Base-by-base conservation (phyloP, 2,329 filamentous ascomycete genomes). In the Pleomassaria siparia region DNA sequence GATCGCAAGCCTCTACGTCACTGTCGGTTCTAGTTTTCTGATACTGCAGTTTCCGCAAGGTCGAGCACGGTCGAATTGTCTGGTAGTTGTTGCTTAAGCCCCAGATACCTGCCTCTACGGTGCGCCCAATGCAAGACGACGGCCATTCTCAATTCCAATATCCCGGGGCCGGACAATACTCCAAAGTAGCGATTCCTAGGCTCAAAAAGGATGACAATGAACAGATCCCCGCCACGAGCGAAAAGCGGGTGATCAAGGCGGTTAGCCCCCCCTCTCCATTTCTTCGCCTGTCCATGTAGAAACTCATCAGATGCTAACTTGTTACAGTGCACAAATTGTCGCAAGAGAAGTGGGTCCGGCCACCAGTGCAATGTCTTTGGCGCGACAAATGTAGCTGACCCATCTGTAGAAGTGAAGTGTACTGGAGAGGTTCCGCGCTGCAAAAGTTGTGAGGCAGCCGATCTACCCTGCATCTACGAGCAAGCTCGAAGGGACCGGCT, bases 371-470 rank as follows among this genome's bases (percentile, higher is more conserved):
- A 15, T 39, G 43, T 30, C 35, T 24, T n/a, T 15, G 8, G 18
- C 21, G 3, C 10, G 3, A 35, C 15, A 20, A 9, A 37, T 13
- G 18, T 3, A 24, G 43, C 49, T 54, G 30, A 52, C 37, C 11
- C 10, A 46, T 21, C 10, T 53, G 58, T 28, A 71, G 69, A 59
- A 57, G 52, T 67, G 36, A 69, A 65, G 43, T 72, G 69, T 44
- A 66, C 62, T 45, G 70, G 69, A 4, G 46, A 61, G 24, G 53
- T 54, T 16, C 69, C 68, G 4, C 40, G 47, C 2, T 72, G 69
- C 46, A 50, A 52, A 12, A 61, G 65, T n/a, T 72, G 69, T 46
- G 47, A 54, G 21, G 58, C 58, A 20, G 53, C 55, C 25, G 48
- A 53, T 16, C 24, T 61, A 10, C 37, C 44, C 2, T 72, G 70